Conservation (phyloP, 257 asterid species). For the Phtheirospermum japonicum region DNA sequence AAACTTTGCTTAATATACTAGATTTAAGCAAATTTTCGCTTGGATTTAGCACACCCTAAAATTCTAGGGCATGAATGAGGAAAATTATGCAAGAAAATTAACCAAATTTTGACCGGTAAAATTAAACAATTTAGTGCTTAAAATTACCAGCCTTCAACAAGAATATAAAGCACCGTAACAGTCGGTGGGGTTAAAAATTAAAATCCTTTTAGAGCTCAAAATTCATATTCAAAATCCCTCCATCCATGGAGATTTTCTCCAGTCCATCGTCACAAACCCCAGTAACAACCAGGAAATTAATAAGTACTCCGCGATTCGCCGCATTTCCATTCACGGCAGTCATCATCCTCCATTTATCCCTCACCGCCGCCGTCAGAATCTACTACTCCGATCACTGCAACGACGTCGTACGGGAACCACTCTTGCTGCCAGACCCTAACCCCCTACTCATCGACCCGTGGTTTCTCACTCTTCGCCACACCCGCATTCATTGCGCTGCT, state of each 20-base stretch:
- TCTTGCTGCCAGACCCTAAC: conserved; percentile 35
- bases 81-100: too few species aligned
- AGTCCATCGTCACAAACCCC: conserved; percentile 19
- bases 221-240: conserved; percentile 22
- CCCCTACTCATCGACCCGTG: conserved; percentile 31
- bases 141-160: too few species aligned
- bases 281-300: conserved; percentile 45
- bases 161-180: neutral
- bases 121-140: too few species aligned
- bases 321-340: conserved; percentile 25
- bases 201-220: conserved; percentile 11
- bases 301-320: conserved; percentile 21
- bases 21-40: too few species aligned
- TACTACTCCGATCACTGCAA: conserved; percentile 52
- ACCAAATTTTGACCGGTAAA: too few species aligned
- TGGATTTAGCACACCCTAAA: too few species aligned
- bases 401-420: conserved; percentile 40
- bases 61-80: too few species aligned
- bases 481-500: conserved; percentile 35
- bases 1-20: too few species aligned
- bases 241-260: conserved; percentile 37
- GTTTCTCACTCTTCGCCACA: conserved; percentile 37
- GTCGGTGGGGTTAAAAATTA: conserved; percentile 17
- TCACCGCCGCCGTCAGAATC: conserved; percentile 29
- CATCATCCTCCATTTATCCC: conserved; percentile 32